Evolutionary conservation across 2,329 filamentous ascomycete genomes (phyloP), one percentile per base, ranked within the genome.

Genomic region (Colletotrichum sp.): DNA sequence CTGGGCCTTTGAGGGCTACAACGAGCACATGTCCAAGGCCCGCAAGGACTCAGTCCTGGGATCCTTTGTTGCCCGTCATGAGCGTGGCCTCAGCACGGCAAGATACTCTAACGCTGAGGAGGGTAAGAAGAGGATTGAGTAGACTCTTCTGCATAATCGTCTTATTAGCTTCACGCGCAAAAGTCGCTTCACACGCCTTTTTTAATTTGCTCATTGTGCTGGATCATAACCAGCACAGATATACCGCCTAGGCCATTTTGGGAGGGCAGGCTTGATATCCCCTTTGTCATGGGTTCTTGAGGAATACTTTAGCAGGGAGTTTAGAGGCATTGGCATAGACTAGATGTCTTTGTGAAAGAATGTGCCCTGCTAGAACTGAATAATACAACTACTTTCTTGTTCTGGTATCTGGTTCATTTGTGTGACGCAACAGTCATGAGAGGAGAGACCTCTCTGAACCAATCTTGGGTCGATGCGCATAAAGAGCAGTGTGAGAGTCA

Each of bases 101-200:
- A 90, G 95, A 77, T 93, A 98, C 80, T 90, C 95, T 36, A 97
- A 94, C 80, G 92, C 98, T 71, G 97, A 99, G 85, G 97, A 99
- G 86, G 97, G 97, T 69, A 99, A 99, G 91, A 99, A 98, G 91
- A 95, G 97, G 84, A 98, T 98, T 82, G 97, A 99, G 84, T 96
- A 91, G 80, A 78, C 13, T 8, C 18, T 34, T 21, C 26, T 62
- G 21, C 13, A 21, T 3, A 3, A 30, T 34, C 52, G 4, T 16
- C 18, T 6, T 8, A 2, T 10, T n/a, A 12, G 9, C 18, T 39
- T 44, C 10, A 28, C 8, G 21, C 8, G 21, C n/a, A 39, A 64
- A 39, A 32, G 13, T 16, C 15, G 62, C 15, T 16, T 32, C 36
- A 34, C n/a, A 26, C 8, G 2, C 2, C 2, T 26, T 6, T 18